These are phyloP conservation scores for Trametes sanguinea DNA, from an alignment of 768 basidiomycete species.

Conservation along the genomic window DNA sequence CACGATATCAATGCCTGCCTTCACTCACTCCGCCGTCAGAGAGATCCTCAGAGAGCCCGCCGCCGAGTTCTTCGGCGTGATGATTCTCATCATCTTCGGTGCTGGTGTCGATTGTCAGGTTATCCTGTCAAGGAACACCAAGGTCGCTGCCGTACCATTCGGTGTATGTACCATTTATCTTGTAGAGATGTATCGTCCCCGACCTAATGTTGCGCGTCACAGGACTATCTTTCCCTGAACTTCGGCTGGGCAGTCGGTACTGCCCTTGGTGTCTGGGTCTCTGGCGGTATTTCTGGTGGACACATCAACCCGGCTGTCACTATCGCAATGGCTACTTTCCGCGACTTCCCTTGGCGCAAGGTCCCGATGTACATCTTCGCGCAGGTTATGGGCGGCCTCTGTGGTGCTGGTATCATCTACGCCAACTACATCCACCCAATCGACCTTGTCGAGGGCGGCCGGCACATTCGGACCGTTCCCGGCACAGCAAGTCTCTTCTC, in stretches of 20 bases:
- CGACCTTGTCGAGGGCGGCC: slow-evolving; percentile 60
- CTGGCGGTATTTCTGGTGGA: slow-evolving; percentile 68
- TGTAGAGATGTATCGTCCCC: slow-evolving; percentile 10
- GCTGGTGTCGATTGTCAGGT: slow-evolving; percentile 59
- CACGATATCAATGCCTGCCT: not conserved
- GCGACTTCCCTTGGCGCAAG: slow-evolving; percentile 79
- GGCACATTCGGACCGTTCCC: slow-evolving; percentile 52
- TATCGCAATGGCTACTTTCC: slow-evolving; percentile 63
- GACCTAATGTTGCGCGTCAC: not conserved
- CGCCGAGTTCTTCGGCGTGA: slow-evolving; percentile 64
- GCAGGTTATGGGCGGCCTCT: slow-evolving; percentile 61
- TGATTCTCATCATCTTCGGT: slow-evolving; percentile 61
- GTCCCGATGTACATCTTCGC: slow-evolving; percentile 70
- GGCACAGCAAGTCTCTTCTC: slow-evolving; percentile 60
- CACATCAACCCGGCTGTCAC: slow-evolving; percentile 61
- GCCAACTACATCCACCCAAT: slow-evolving; percentile 71
- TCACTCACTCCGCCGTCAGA: not conserved
- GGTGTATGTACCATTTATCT: slow-evolving; percentile 44
- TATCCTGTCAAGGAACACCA: slow-evolving; percentile 47
- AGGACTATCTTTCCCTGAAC: slow-evolving; percentile 51
- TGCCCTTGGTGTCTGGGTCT: slow-evolving; percentile 69
- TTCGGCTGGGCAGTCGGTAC: slow-evolving; percentile 62
- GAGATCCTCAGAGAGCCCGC: slow-evolving; percentile 54
- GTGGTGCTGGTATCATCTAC: slow-evolving; percentile 59
- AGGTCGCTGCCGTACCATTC: slow-evolving; percentile 48